These are phyloP conservation scores for Leccinum pachyderme DNA, from an alignment of 1,284 basidiomycete genomes.

Conservation along the genomic window DNA sequence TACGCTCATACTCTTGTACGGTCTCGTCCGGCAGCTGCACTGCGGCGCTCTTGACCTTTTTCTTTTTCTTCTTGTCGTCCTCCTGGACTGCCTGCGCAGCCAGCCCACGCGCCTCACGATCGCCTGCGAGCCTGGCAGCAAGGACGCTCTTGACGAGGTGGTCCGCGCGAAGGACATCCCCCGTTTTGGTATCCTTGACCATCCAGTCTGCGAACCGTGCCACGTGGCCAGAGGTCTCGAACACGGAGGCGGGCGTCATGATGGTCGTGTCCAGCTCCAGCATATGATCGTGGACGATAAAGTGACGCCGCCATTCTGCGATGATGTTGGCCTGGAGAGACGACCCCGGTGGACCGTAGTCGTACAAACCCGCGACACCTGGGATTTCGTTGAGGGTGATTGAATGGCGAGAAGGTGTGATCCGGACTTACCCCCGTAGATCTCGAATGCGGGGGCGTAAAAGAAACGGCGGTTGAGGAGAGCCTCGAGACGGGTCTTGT, in stretches of 20 bases:
- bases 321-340: conserved; percentile 97
- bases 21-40: conserved; percentile 78
- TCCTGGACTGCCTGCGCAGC: conserved; percentile 53
- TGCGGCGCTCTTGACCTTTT: conserved; percentile 72
- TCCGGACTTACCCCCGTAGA: conserved; percentile 81
- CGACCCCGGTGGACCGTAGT: conserved; percentile 95
- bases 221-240: conserved; percentile 98
- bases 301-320: conserved; percentile 96
- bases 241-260: conserved; percentile 94
- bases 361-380: conserved; percentile 96
- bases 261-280: conserved; percentile 98
- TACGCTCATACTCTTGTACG: conserved; percentile 77
- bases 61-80: conserved; percentile 78
- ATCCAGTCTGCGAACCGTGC: conserved; percentile 99
- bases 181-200: conserved; percentile 93
- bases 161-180: conserved; percentile 96
- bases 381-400: conserved; percentile 2
- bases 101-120: conserved; percentile 87
- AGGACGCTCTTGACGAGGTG: conserved; percentile 95
- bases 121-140: conserved; percentile 86
- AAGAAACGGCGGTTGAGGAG: conserved; percentile 94
- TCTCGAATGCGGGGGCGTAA: conserved; percentile 97
- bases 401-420: background rate
- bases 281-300: conserved; percentile 99
- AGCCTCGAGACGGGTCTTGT: conserved; percentile 85